Evolutionary conservation across 148 eudicot species (phyloP).

Genomic region (Polygonum maritimum): DNA sequence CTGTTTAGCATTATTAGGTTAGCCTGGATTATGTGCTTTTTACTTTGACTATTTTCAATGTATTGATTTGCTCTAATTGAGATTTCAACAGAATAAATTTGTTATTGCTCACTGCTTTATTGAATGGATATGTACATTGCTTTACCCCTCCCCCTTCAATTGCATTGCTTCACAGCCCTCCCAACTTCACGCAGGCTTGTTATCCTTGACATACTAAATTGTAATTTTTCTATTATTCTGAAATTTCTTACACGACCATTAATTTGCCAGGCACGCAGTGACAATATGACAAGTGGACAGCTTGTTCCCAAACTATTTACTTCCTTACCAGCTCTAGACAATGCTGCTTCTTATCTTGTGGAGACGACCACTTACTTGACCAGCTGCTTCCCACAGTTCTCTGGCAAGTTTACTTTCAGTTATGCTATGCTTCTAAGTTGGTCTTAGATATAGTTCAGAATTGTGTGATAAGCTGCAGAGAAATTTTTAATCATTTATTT

Average conservation of each 20-base stretch:
- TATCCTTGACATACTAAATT: neutral
- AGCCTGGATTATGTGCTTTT: neutral
- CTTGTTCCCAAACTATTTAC: slow-evolving; percentile 52
- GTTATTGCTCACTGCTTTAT: neutral
- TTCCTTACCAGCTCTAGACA: slow-evolving; percentile 67
- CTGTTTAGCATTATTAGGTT: neutral
- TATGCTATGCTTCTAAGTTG: neutral
- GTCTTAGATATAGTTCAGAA: neutral
- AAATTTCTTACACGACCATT: slow-evolving; percentile 1
- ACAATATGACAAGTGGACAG: slow-evolving; percentile 33
- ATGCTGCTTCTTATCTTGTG: slow-evolving; percentile 73
- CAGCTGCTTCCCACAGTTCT: slow-evolving; percentile 51
- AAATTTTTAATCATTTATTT: neutral
- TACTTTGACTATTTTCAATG: neutral
- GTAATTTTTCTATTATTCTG: neutral
- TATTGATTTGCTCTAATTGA: neutral
- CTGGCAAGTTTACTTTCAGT: slow-evolving; percentile 28
- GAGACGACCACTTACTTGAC: slow-evolving; percentile 68
- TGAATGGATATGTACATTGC: neutral
- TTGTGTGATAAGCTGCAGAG: neutral
- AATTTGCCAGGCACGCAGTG: slow-evolving; percentile 43
- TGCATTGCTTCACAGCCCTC: neutral
- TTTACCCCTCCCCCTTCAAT: neutral
- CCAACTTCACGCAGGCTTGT: neutral
- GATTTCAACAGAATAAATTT: neutral